Conservation (phyloP, 345 rosid genomes). For the Brassica juncea region DNA sequence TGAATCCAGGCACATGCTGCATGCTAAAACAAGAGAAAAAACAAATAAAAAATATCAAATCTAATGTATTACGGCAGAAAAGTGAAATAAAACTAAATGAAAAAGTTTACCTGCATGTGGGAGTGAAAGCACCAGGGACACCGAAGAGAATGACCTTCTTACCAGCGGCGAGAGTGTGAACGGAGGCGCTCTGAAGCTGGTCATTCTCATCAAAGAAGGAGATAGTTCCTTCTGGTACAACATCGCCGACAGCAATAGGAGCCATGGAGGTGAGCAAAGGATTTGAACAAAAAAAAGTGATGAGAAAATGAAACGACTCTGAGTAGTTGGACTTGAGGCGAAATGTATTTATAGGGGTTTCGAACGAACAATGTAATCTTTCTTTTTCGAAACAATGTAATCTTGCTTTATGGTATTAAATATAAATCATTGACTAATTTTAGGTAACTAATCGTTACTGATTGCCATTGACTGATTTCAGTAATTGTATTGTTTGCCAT, state of each 20-base stretch:
- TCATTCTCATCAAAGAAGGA: slow-evolving; percentile 84
- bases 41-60: background rate
- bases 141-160: slow-evolving; percentile 83
- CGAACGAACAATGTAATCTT: background rate
- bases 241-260: slow-evolving; percentile 74
- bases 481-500: background rate
- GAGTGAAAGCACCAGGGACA: slow-evolving; percentile 99
- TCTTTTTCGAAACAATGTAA: background rate
- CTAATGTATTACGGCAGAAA: background rate
- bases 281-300: background rate
- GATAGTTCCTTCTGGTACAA: slow-evolving; percentile 77
- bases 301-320: background rate
- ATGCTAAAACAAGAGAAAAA: slow-evolving; percentile 43
- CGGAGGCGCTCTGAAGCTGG: slow-evolving; percentile 69
- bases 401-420: background rate
- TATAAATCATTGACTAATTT: background rate
- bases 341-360: background rate
- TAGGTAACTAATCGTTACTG: background rate
- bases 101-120: slow-evolving; percentile 80
- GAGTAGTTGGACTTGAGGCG: background rate
- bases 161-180: slow-evolving; percentile 83
- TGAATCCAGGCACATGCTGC: slow-evolving; percentile 94
- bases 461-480: background rate
- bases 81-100: background rate
- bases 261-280: slow-evolving; percentile 53